phyloP scores from a whole-genome alignment of 345 rosid genomes.

The Corchorus capsularis region DNA sequence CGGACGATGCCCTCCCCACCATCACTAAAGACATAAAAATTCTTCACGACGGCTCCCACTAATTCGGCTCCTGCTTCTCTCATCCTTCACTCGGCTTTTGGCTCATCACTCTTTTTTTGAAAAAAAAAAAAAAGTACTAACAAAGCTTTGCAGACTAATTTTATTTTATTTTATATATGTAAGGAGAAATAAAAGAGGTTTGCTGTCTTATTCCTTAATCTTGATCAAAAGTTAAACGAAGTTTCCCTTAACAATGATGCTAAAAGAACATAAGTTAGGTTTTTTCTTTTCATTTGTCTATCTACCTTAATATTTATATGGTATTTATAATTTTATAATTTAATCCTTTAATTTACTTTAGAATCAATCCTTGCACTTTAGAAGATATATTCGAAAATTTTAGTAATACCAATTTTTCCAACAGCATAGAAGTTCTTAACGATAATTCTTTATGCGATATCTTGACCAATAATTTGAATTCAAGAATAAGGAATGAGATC shows the following conservation, averaged over 20 bases:
- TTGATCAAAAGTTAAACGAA: neutral
- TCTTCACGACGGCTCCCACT: neutral
- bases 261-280: no score
- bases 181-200: neutral
- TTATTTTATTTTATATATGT: neutral
- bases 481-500: neutral
- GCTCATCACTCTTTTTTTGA: neutral
- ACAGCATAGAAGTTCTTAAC: no score
- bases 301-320: no score
- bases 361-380: no score
- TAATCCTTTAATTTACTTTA: no score
- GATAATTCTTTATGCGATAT: no score
- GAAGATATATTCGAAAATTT: no score
- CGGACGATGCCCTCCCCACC: slow-evolving; percentile 17
- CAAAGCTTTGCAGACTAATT: neutral
- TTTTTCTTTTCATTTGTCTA: no score
- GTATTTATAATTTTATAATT: no score
- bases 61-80: neutral
- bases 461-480: neutral
- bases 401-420: no score
- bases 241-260: neutral
- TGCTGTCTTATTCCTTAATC: slow-evolving; percentile 16
- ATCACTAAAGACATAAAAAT: neutral
- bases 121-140: no score
- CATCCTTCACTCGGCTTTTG: neutral